Evolutionary conservation across 169 alveolate genomes (phyloP), one percentile per base, ranked within the genome.

Genomic region (Besnoitia besnoiti): DNA sequence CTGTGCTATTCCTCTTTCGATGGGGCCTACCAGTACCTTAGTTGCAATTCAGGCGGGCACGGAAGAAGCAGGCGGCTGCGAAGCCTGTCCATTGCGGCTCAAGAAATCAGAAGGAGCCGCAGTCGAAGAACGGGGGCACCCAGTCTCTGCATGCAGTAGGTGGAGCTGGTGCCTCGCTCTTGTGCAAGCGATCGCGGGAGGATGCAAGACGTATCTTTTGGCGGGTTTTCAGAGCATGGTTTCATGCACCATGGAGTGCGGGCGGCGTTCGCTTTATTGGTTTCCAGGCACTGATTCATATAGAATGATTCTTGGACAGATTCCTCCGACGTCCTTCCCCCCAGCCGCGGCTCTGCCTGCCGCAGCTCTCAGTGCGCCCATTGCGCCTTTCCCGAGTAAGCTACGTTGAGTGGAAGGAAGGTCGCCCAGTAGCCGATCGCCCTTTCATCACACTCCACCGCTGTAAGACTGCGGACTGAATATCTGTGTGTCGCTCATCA

Each of bases 341-440:
- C 82, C 16, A 37, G 82, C 82, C 14, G 82, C 82, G 39, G 14
- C 82, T 7, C 82, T 73, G 39, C 82, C 82, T 10, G 82, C 82
- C 3, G 82, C 82, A 37, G 82, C 82, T 0, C 82, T 73, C 46
- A 37, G 82, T 35, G 39, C 82, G 16, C 82, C 82, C 82, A 73
- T 73, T 35, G 82, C 82, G 46, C 82, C 82, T 4, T 73, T 73
- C 46, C 82, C 82, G n/a, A 73, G 82, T 73, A 73, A 51, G 67
- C 67, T 16, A 14, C 24, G 14, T 24, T 24, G 67, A 51, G 67
- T 51, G 67, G 24, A 51, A 51, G 67, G 67, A 51, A 16, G 67
- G 67, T 51, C 24, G 67, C 14, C n/a, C 67, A 51, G 67, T 51
- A 14, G n/a, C 67, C 14, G 24, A 51, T 51, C 24, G 14, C n/a